Percentiles rank a stretch among this genome's conserved stretches.
phyloP scores from a whole-genome alignment of 139 green algal genomes.

The Medakamo hakoo region DNA sequence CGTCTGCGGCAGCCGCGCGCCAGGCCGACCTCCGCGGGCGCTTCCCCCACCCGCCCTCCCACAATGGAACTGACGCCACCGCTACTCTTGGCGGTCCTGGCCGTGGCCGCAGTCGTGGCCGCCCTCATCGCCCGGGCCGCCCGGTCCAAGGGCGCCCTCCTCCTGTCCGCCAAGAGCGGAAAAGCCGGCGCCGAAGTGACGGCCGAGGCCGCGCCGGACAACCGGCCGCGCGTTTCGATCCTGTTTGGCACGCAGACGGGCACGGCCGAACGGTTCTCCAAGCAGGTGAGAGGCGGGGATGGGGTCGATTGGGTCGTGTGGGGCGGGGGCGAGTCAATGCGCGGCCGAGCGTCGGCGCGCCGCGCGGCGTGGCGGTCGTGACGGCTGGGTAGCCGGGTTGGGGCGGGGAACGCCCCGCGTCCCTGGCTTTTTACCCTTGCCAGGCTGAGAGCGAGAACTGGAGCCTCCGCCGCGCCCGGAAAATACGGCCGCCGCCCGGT shows the following conservation, averaged over 20 bases:
- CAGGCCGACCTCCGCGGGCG: no score
- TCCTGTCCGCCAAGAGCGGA: not conserved
- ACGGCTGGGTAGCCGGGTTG: not conserved
- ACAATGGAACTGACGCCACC: no score
- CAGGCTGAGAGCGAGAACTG: constrained; percentile 18
- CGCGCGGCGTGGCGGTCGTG: constrained; percentile 16
- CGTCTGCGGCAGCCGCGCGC: no score
- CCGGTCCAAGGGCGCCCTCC: not conserved
- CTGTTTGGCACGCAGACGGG: constrained; percentile 69
- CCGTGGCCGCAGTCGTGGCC: not conserved
- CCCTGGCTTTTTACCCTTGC: no score
- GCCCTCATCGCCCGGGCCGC: not conserved
- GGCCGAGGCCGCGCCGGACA: constrained; percentile 1
- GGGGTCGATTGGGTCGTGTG: no score
- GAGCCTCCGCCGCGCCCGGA: no score
- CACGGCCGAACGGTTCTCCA: constrained; percentile 80
- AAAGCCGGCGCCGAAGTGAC: not conserved
- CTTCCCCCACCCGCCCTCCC: no score
- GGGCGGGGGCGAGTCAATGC: no score
- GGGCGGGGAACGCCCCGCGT: no score
- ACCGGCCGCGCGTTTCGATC: constrained; percentile 12
- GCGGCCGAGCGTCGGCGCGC: no score
- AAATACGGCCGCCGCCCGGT: no score
- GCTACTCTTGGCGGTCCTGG: no score
- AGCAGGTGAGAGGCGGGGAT: constrained; percentile 40